These are phyloP conservation scores for Heteromeles arbutifolia DNA, from an alignment of 306 rosid species.

Conservation along the genomic window DNA sequence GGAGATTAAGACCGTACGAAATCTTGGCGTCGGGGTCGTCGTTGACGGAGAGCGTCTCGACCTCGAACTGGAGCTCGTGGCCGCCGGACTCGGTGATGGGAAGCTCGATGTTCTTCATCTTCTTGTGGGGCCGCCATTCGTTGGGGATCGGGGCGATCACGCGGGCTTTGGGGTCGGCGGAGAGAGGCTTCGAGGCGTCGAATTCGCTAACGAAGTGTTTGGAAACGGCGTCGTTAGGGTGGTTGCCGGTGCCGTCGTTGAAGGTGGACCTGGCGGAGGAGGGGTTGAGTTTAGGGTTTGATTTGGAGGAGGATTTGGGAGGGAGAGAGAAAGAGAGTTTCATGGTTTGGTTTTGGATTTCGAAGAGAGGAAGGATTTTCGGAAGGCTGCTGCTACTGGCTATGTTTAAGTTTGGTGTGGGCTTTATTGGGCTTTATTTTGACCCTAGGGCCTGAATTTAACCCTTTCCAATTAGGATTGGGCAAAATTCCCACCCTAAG, in stretches of 20 bases:
- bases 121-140: conserved; percentile 34
- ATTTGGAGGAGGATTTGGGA: conserved; percentile 25
- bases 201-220: conserved; percentile 29
- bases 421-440: not conserved
- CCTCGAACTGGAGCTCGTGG: conserved; percentile 31
- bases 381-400: not conserved
- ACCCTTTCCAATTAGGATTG: not conserved
- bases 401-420: not conserved
- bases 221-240: not conserved
- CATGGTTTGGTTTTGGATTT: conserved; percentile 8
- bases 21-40: conserved; percentile 36
- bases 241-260: not conserved
- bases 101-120: conserved; percentile 41
- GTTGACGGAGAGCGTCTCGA: conserved; percentile 17
- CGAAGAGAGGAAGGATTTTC: not conserved
- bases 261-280: conserved; percentile 6
- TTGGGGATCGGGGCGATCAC: conserved; percentile 27
- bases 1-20: conserved; percentile 52
- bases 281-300: conserved; percentile 21
- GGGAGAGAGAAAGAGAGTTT: conserved; percentile 36
- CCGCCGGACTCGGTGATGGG: conserved; percentile 28
- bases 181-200: conserved; percentile 20
- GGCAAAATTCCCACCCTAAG: not conserved
- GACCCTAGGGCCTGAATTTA: not conserved
- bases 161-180: not conserved